Conservation (phyloP, 305 asterid species). For the Nicotiana rustica region DNA sequence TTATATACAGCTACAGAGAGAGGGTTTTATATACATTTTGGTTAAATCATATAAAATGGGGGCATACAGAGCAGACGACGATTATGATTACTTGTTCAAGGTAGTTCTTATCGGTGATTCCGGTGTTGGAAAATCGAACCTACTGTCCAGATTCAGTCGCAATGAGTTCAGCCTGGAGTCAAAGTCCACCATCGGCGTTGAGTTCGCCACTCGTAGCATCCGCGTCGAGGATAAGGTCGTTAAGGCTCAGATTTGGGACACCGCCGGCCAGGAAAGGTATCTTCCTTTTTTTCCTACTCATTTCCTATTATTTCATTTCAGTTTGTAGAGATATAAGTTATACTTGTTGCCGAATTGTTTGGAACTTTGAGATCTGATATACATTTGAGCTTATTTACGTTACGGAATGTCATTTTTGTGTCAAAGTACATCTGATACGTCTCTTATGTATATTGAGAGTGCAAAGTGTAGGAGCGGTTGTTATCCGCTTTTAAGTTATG, state of each 20-base stretch:
- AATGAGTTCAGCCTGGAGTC: conserved; percentile 61
- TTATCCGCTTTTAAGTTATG: no score
- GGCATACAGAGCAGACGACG: conserved; percentile 51
- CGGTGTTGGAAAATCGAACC: conserved; percentile 55
- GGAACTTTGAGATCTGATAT: no score
- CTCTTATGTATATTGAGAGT: no score
- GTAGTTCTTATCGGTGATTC: conserved; percentile 58
- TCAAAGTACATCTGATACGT: no score
- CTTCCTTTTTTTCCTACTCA: background rate
- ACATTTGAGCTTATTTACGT: no score
- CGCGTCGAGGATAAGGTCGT: conserved; percentile 56
- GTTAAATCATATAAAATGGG: conserved; percentile 35
- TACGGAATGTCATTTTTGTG: no score
- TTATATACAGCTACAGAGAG: no score
- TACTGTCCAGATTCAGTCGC: conserved; percentile 55
- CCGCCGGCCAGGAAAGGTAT: conserved; percentile 60
- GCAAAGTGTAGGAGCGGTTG: no score
- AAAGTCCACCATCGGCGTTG: conserved; percentile 58
- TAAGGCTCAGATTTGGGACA: conserved; percentile 65
- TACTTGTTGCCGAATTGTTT: no score
- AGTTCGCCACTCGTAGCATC: conserved; percentile 59
- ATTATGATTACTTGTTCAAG: conserved; percentile 63
- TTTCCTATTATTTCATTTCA: no score
- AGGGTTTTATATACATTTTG: no score
- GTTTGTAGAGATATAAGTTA: no score